Base-by-base conservation (phyloP, 108 stramenopile species). In the Pseudonitzschia multiseries region DNA sequence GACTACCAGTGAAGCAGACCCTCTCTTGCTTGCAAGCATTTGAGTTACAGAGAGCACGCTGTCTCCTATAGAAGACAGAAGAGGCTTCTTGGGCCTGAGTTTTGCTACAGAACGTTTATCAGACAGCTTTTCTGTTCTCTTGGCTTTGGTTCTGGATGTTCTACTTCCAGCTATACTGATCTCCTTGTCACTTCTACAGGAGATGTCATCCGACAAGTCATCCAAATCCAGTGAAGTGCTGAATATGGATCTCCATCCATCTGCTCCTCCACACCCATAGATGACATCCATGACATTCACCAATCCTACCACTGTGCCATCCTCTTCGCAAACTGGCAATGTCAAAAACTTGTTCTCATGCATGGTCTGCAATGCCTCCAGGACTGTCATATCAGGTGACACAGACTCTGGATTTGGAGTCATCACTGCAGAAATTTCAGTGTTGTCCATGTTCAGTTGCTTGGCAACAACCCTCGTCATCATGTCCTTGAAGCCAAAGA, bases 271-370 rank as follows among this genome's bases (percentile, higher is more conserved):
- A 50, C 83, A 87, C 14, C 84, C 90, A 74, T 89, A 86, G 50
- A 98, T 86, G 57, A 96, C 83, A 74, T 96, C 96, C 95, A 98
- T 96, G 54, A 98, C 97, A 76, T 96, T 96, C 20, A 98, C 96
- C 10, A 97, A 56, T 15, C 97, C 97, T 62, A 96, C 76, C 48
- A 98, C 95, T 41, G 50, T 71, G 4, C 97, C 96, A 50, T 89
- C 72, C 12, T 63, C 67, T 65, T 96, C 93, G 54, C 57, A 87
- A 10, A 98, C 96, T 41, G 97, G 97, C 50, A 98, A 80, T 14
- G 93, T 96, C 70, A 97, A 80, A 79, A 96, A 97, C 65, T 93
- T 89, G 79, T 95, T 87, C 44, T 98, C 96, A 67, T 94, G 95
- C 95, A 96, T 96, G 64, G 86, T 91, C 65, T 89, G 89, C 63